phyloP scores from a whole-genome alignment of 2,329 filamentous ascomycete genomes.

The Chalara sp. region DNA sequence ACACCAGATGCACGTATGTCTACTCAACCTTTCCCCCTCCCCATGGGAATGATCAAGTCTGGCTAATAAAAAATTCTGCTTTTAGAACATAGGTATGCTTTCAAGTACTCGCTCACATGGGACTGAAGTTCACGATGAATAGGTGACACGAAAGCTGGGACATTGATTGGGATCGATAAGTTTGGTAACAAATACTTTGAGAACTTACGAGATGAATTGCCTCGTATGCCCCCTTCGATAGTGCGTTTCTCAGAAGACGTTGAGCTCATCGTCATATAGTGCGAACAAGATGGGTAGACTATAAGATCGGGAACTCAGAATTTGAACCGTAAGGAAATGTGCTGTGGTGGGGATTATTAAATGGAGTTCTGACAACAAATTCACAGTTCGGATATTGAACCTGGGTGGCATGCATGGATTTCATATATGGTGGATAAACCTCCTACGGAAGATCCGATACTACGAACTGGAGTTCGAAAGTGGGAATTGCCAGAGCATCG shows the following conservation, averaged over 20 bases:
- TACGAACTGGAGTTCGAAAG: conserved; percentile 57
- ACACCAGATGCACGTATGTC: conserved; percentile 85
- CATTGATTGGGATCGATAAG: conserved; percentile 75
- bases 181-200: conserved; percentile 98
- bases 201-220: conserved; percentile 84
- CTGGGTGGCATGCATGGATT: conserved; percentile 98
- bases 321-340: conserved; percentile 58
- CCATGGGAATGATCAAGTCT: conserved; percentile 9
- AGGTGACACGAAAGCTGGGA: conserved; percentile 96
- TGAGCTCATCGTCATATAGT: conserved; percentile 43
- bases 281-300: conserved; percentile 95
- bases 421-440: conserved; percentile 87
- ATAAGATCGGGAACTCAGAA: conserved; percentile 70
- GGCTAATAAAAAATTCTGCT: conserved; percentile 12
- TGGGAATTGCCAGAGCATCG: conserved; percentile 72
- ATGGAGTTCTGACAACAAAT: conserved; percentile 6
- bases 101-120: too few species aligned
- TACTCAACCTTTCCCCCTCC: conserved; percentile 13
- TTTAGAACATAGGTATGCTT: conserved; percentile 25
- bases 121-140: conserved; percentile 15
- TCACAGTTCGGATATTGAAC: conserved; percentile 73
- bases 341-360: not conserved
- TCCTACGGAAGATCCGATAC: conserved; percentile 66
- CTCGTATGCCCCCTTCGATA: conserved; percentile 50
- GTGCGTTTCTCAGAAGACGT: not conserved